A percentile compares a stretch with the other conserved stretches of the same genome.
phyloP scores from a whole-genome alignment of 164 flowering plant genomes.

The grape (Vitis vinifera) region ASM3070453v1 NC_081810.1:7230001-7230500 shows the following conservation, averaged over 20 bases:
- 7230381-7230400: background rate
- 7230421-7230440: no score
- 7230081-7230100: background rate
- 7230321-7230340: constrained; percentile 1
- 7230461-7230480: no score
- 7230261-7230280: background rate
- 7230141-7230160: constrained; percentile 1
- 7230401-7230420: background rate
- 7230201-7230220: constrained; percentile 5
- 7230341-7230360: background rate
- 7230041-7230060: background rate
- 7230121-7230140: constrained; percentile 5
- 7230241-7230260: background rate
- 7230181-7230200: constrained; percentile 1
- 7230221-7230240: background rate
- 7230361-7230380: background rate
- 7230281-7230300: constrained; percentile 1
- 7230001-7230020: background rate
- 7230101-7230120: constrained; percentile 5
- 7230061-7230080: background rate
- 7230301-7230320: background rate
- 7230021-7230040: background rate
- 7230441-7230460: no score
- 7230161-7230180: background rate
- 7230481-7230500: no score